phyloP scores from a whole-genome alignment of 2,329 filamentous ascomycete species.

The Diplodia mutila region DNA sequence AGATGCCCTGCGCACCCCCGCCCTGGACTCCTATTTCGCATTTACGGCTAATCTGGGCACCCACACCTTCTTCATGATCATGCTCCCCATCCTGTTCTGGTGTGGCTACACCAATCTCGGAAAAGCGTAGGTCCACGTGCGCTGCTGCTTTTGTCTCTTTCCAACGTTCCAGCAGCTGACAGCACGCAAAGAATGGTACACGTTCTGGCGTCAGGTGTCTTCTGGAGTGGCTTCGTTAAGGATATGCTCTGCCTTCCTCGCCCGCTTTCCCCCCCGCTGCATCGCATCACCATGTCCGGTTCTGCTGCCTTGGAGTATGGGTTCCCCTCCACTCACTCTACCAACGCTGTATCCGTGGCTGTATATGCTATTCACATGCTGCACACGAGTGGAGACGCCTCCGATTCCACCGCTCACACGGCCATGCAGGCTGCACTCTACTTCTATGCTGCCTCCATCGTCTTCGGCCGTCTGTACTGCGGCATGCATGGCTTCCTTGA shows the following conservation, averaged over 20 bases:
- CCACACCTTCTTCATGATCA: slow-evolving; percentile 98
- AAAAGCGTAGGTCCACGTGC: slow-evolving; percentile 69
- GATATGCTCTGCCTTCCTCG: slow-evolving; percentile 91
- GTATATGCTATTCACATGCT: slow-evolving; percentile 79
- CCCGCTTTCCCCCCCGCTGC: slow-evolving; percentile 86
- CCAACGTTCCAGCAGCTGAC: slow-evolving; percentile 14
- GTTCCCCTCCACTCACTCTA: slow-evolving; percentile 95
- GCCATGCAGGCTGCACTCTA: slow-evolving; percentile 72
- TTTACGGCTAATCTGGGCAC: slow-evolving; percentile 95
- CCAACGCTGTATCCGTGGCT: slow-evolving; percentile 93
- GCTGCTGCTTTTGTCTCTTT: slow-evolving; percentile 7
- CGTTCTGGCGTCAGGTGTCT: slow-evolving; percentile 70
- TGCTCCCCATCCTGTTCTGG: slow-evolving; percentile 94
- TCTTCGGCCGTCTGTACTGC: slow-evolving; percentile 90
- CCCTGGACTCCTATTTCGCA: slow-evolving; percentile 94
- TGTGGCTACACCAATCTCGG: slow-evolving; percentile 84
- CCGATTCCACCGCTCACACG: slow-evolving; percentile 61
- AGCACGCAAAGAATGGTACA: slow-evolving; percentile 45
- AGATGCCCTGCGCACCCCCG: slow-evolving; percentile 74
- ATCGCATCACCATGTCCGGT: slow-evolving; percentile 96
- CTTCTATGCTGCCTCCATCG: slow-evolving; percentile 85
- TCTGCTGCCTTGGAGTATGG: slow-evolving; percentile 95
- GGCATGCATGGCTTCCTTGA: slow-evolving; percentile 99
- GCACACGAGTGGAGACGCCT: slow-evolving; percentile 64
- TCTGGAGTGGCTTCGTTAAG: slow-evolving; percentile 84